Evolutionary conservation across 306 rosid species (phyloP).

Genomic region (Arachis hypogaea): DNA sequence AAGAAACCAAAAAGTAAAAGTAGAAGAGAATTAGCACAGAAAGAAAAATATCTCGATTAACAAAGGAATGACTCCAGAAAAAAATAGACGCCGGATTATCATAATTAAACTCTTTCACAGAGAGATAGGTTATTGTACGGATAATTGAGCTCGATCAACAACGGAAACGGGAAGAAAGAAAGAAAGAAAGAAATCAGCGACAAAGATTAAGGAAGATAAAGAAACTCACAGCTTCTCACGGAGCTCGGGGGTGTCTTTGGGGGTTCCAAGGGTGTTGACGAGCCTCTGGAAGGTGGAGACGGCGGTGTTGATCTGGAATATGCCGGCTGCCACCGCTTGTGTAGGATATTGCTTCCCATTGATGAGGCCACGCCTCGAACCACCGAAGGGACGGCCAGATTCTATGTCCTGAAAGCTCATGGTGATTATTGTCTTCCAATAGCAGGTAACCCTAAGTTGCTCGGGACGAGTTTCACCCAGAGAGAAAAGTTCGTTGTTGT

Average conservation of each 20-base stretch:
- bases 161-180: not conserved
- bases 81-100: not conserved
- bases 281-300: constrained; percentile 95
- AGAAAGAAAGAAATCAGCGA: not conserved
- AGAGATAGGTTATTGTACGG: not conserved
- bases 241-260: constrained; percentile 91
- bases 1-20: not conserved
- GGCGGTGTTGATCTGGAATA: constrained; percentile 97
- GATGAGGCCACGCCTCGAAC: constrained; percentile 60
- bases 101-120: constrained; percentile 2
- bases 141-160: constrained; percentile 15
- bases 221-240: constrained; percentile 93
- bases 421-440: not conserved
- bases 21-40: not conserved
- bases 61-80: too few species aligned
- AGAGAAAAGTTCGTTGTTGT: constrained; percentile 8
- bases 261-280: constrained; percentile 96
- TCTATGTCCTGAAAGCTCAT: constrained; percentile 99
- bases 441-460: constrained; percentile 46
- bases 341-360: constrained; percentile 90
- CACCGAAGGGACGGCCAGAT: constrained; percentile 73
- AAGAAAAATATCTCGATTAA: not conserved
- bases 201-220: not conserved
- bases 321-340: constrained; percentile 93
- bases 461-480: constrained; percentile 43